Percentiles rank a stretch among this genome's conserved stretches.
Conservation (phyloP, 352 stramenopile species). For the Phytophthora lateralis region DNA sequence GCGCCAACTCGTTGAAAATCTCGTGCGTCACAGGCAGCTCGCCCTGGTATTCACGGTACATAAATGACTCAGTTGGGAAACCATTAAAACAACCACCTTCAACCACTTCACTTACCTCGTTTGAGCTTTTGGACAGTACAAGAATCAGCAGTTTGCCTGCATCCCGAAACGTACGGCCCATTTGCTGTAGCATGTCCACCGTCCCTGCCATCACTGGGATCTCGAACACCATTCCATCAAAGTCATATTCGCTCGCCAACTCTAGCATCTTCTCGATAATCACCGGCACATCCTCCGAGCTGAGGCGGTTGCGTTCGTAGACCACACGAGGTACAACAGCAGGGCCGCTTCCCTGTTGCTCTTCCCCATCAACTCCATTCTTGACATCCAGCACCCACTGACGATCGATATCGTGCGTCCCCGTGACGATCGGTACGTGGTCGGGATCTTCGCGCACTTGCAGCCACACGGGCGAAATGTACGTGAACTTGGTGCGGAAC, state of each 20-base stretch:
- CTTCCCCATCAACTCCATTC: slow-evolving; percentile 16
- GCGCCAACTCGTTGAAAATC: slow-evolving; percentile 58
- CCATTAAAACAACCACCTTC: background rate
- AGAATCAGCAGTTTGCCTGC: slow-evolving; percentile 65
- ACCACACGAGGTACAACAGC: slow-evolving; percentile 78
- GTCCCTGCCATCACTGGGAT: slow-evolving; percentile 68
- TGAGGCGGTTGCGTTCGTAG: slow-evolving; percentile 76
- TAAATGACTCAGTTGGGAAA: background rate
- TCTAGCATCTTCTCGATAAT: slow-evolving; percentile 62
- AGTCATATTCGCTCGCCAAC: slow-evolving; percentile 43
- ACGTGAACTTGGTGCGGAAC: slow-evolving; percentile 80
- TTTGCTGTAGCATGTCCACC: slow-evolving; percentile 61
- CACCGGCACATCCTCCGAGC: slow-evolving; percentile 49
- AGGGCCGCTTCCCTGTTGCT: slow-evolving; percentile 27
- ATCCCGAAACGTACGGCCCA: slow-evolving; percentile 55
- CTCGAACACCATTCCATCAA: slow-evolving; percentile 83
- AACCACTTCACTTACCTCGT: slow-evolving; percentile 38
- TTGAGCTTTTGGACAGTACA: slow-evolving; percentile 63
- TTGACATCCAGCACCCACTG: slow-evolving; percentile 63
- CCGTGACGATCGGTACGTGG: slow-evolving; percentile 63
- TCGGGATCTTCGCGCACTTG: slow-evolving; percentile 65
- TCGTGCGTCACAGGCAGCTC: slow-evolving; percentile 58
- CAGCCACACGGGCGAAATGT: slow-evolving; percentile 84
- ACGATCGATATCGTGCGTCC: slow-evolving; percentile 70
- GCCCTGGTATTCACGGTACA: slow-evolving; percentile 29